Conservation (phyloP, 2,329 filamentous ascomycete genomes). For the Myriosclerotinia duriaeana region DNA sequence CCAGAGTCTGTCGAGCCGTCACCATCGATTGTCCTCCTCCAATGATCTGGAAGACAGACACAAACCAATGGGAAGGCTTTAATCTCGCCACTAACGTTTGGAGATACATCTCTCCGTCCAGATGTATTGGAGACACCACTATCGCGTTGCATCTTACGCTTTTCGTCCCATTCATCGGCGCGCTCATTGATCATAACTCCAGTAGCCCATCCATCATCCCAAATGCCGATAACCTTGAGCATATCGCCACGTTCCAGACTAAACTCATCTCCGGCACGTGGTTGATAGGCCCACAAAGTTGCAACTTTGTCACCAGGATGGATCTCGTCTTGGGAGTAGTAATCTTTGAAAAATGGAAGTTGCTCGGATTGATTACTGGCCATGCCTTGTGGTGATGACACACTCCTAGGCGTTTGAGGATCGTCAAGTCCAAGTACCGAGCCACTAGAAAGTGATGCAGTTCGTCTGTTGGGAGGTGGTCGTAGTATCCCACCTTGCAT, state of each 20-base stretch:
- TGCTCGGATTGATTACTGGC: conserved; percentile 93
- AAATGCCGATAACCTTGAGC: conserved; percentile 97
- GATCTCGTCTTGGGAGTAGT: conserved; percentile 96
- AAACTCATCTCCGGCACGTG: conserved; percentile 90
- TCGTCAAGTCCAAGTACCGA: conserved; percentile 71
- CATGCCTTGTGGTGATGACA: conserved; percentile 81
- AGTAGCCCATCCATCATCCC: conserved; percentile 99
- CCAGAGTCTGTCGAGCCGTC: conserved; percentile 69
- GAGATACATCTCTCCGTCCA: conserved; percentile 59
- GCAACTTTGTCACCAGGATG: conserved; percentile 87
- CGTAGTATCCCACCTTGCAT: conserved; percentile 54
- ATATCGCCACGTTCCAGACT: conserved; percentile 92
- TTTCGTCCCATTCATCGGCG: conserved; percentile 84
- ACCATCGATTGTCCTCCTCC: conserved; percentile 94
- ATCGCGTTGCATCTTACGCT: conserved; percentile 77
- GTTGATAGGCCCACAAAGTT: conserved; percentile 94
- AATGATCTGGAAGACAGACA: conserved; percentile 91
- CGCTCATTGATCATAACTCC: conserved; percentile 79
- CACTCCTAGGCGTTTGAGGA: conserved; percentile 70
- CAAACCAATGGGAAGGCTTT: conserved; percentile 98
- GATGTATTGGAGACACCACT: conserved; percentile 89
- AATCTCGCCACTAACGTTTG: conserved; percentile 76
- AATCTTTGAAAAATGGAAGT: conserved; percentile 94
- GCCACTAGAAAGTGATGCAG: conserved; percentile 85
- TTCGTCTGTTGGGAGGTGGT: conserved; percentile 67